phyloP scores from a whole-genome alignment of 2,329 filamentous ascomycete genomes.

The Penicillium freii region DNA sequence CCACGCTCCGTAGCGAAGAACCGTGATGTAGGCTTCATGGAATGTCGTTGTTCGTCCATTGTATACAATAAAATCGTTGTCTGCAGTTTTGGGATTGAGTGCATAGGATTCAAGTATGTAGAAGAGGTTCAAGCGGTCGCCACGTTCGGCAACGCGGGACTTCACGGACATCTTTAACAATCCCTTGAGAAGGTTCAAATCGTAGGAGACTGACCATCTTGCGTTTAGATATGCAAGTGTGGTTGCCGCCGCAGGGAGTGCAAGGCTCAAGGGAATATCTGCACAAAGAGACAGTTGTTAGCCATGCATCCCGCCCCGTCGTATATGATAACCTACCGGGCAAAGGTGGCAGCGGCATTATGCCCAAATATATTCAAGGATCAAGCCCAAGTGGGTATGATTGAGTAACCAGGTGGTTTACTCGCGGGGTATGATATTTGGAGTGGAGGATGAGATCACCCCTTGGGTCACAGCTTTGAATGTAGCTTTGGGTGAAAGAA shows the following conservation, averaged over 20 bases:
- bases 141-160: conserved; percentile 50
- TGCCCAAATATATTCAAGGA: neutral
- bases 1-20: conserved; percentile 73
- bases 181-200: conserved; percentile 59
- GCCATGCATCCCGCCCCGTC: neutral
- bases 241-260: conserved; percentile 63
- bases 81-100: conserved; percentile 50
- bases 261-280: conserved; percentile 42
- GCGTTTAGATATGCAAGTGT: conserved; percentile 77
- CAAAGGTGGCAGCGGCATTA: neutral
- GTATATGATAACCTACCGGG: neutral
- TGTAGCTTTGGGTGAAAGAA: neutral
- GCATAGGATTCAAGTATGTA: conserved; percentile 71
- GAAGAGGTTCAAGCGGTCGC: conserved; percentile 67
- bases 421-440: neutral
- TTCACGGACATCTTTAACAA: conserved; percentile 49
- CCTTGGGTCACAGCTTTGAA: neutral
- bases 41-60: conserved; percentile 70
- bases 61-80: conserved; percentile 63
- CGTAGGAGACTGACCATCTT: conserved; percentile 64
- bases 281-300: conserved; percentile 4
- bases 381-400: neutral
- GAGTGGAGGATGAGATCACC: neutral
- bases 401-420: neutral
- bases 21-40: conserved; percentile 68